Evolutionary conservation across 441 rosid genomes (phyloP).

Genomic region (Erodium moschatum): DNA sequence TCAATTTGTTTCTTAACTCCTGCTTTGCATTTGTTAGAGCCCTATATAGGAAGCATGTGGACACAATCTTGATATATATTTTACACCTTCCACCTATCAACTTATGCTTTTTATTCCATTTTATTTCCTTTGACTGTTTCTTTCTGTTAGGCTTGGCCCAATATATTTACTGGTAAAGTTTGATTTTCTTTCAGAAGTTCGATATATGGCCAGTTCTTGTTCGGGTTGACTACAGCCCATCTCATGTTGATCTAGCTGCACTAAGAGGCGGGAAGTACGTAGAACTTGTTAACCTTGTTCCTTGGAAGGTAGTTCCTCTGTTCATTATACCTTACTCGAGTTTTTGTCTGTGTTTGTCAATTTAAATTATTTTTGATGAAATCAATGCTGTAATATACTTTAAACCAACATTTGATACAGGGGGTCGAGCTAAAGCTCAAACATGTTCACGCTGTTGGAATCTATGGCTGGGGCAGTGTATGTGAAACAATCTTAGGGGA

Average conservation of each 20-base stretch:
- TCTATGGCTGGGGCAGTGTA: slow-evolving; percentile 86
- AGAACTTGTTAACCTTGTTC: slow-evolving; percentile 90
- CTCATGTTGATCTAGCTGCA: slow-evolving; percentile 81
- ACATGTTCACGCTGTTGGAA: slow-evolving; percentile 80
- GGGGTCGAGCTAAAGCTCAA: slow-evolving; percentile 91
- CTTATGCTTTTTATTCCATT: neutral
- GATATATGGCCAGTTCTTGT: slow-evolving; percentile 75
- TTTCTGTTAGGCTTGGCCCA: slow-evolving; percentile 18
- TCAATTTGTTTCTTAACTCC: neutral
- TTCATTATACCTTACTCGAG: neutral
- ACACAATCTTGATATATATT: neutral
- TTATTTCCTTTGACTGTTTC: neutral
- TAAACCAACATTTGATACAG: slow-evolving; percentile 42
- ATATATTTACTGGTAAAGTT: slow-evolving; percentile 27
- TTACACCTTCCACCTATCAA: neutral
- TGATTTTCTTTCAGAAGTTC: slow-evolving; percentile 58
- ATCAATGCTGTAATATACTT: neutral
- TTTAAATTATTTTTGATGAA: neutral
- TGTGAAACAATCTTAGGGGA: slow-evolving; percentile 85
- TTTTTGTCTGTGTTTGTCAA: slow-evolving; percentile 3
- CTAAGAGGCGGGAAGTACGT: slow-evolving; percentile 78
- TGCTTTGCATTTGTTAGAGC: neutral
- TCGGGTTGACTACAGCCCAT: slow-evolving; percentile 89
- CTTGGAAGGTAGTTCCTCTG: slow-evolving; percentile 73
- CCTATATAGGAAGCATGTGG: neutral